Evolutionary conservation across 225 moss, liverwort and hornwort species (phyloP).

Genomic region (Climacium dendroides): DNA sequence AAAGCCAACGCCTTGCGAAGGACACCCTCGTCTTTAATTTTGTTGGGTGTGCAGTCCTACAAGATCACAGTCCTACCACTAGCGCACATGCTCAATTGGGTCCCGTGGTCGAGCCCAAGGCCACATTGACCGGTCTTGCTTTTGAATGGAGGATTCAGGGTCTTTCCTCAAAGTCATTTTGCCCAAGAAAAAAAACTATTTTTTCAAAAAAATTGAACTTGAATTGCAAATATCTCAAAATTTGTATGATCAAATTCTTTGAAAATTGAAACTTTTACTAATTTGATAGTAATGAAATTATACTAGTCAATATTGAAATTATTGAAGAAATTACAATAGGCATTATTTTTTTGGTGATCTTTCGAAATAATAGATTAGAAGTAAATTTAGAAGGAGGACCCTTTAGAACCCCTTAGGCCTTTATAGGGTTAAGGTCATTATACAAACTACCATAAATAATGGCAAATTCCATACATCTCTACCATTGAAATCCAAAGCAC

Average conservation of each 20-base stretch:
- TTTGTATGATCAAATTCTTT: not conserved
- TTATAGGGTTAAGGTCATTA: not conserved
- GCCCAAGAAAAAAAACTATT: too few species aligned
- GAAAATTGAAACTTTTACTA: accelerated
- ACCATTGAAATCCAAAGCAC: not conserved
- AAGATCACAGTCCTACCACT: too few species aligned
- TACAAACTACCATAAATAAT: not conserved
- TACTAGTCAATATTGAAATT: too few species aligned
- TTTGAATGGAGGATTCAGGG: too few species aligned
- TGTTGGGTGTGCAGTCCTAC: too few species aligned
- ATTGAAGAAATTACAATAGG: accelerated
- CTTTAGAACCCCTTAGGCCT: not conserved
- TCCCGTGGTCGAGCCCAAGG: too few species aligned
- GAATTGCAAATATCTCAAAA: not conserved
- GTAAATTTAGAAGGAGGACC: not conserved
- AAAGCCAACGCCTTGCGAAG: too few species aligned
- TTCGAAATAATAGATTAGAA: not conserved
- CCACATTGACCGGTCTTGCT: too few species aligned
- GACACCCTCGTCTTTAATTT: too few species aligned
- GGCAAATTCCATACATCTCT: accelerated
- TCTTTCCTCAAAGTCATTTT: not conserved
- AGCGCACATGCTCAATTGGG: too few species aligned
- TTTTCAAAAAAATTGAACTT: not conserved
- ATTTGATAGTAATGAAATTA: not conserved
- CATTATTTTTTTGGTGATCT: not conserved